A percentile compares a stretch with the other conserved stretches of the same genome.
Evolutionary conservation across 768 basidiomycete species (phyloP).

Genomic region (Leccinellum luteum): DNA sequence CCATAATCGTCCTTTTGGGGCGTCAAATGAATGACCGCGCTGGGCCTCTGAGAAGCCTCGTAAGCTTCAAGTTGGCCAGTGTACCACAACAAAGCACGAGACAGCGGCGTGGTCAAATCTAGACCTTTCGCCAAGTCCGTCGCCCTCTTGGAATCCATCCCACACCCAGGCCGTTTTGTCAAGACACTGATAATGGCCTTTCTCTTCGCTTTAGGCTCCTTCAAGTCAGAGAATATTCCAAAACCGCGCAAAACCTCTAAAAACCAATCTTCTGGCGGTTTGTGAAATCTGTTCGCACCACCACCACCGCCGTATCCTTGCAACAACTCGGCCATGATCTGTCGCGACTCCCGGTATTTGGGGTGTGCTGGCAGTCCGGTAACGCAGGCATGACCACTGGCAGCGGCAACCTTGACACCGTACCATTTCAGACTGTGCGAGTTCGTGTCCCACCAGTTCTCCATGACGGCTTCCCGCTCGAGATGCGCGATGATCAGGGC

Average conservation of each 20-base stretch:
- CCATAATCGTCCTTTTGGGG: too few relatives aligned
- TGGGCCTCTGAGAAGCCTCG: too few relatives aligned
- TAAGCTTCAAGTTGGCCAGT: too few relatives aligned
- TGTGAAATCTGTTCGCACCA: constrained; percentile 16
- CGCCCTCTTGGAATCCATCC: constrained; percentile 17
- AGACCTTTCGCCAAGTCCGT: neutral
- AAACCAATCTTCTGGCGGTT: constrained; percentile 25
- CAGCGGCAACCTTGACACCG: neutral
- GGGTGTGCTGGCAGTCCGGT: constrained; percentile 28
- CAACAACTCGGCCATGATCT: constrained; percentile 17
- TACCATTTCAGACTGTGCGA: neutral
- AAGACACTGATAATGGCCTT: constrained; percentile 24
- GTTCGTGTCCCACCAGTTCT: neutral
- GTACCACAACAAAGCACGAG: too few relatives aligned
- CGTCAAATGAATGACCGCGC: too few relatives aligned
- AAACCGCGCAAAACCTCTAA: constrained; percentile 21
- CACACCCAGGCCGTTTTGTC: constrained; percentile 30
- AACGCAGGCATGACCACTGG: constrained; percentile 37
- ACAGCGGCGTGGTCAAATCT: too few relatives aligned
- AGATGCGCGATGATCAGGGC: neutral
- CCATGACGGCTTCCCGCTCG: neutral
- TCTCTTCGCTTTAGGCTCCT: constrained; percentile 15
- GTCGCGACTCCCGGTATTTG: constrained; percentile 25
- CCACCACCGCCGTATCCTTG: neutral
- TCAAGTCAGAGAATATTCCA: constrained; percentile 20